These are phyloP conservation scores for Prunus campanulata DNA, from an alignment of 306 rosid genomes.

Conservation along the genomic window DNA sequence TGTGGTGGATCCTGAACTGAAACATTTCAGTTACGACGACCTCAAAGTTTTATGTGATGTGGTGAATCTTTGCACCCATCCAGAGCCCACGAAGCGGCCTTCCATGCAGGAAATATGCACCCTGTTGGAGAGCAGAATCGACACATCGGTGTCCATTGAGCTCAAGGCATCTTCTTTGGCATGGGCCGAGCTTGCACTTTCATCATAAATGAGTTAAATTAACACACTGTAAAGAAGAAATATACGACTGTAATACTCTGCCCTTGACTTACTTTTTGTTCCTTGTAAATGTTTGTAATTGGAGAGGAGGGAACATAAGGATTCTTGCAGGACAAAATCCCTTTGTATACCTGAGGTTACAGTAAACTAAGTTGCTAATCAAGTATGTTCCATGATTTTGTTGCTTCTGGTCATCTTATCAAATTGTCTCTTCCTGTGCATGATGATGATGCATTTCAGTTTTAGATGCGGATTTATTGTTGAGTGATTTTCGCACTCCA, in stretches of 20 bases:
- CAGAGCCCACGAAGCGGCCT: slow-evolving; percentile 51
- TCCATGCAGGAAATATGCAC: slow-evolving; percentile 63
- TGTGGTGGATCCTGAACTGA: slow-evolving; percentile 83
- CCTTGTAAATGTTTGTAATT: slow-evolving; percentile 61
- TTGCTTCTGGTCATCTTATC: not conserved
- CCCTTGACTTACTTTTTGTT: slow-evolving; percentile 21
- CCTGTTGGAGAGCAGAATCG: slow-evolving; percentile 80
- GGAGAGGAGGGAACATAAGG: slow-evolving; percentile 34
- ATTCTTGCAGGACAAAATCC: slow-evolving; percentile 33
- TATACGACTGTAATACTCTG: slow-evolving; percentile 37
- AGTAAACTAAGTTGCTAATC: slow-evolving; percentile 1
- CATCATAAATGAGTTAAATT: slow-evolving; percentile 50
- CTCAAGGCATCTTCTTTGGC: slow-evolving; percentile 86
- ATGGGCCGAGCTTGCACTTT: slow-evolving; percentile 97
- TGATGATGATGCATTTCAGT: not conserved
- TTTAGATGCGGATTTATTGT: too few species aligned
- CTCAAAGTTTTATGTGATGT: slow-evolving; percentile 80
- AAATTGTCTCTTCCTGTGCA: not conserved
- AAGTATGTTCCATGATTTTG: slow-evolving; percentile 3
- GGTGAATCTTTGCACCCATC: slow-evolving; percentile 64
- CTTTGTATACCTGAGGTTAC: slow-evolving; percentile 43
- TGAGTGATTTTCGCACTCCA: too few species aligned
- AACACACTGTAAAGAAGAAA: slow-evolving; percentile 60
- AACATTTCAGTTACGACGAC: slow-evolving; percentile 67
- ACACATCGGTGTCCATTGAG: slow-evolving; percentile 71